Evolutionary conservation across 768 basidiomycete species (phyloP).

Genomic region (Russula dissimulans): DNA sequence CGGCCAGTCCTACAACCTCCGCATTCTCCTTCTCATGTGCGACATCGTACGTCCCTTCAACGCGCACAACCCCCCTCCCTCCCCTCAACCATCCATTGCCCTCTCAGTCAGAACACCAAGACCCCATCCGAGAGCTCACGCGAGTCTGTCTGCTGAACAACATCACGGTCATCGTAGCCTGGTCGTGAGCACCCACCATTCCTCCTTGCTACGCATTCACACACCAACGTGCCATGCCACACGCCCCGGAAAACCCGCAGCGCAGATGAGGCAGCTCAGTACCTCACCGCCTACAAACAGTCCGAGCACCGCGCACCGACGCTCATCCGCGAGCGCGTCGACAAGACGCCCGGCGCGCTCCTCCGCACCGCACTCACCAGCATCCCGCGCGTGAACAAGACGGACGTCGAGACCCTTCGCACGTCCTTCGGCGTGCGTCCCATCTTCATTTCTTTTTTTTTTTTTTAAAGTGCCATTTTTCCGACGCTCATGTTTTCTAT

Average conservation of each 20-base stretch:
- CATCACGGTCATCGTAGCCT: conserved; percentile 85
- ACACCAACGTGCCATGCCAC: not conserved
- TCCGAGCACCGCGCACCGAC: conserved; percentile 91
- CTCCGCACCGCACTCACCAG: conserved; percentile 76
- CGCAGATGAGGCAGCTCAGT: conserved; percentile 85
- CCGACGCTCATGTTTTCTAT: no score
- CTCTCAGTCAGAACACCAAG: conserved; percentile 82
- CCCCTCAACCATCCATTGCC: not conserved
- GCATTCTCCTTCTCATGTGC: conserved; percentile 82
- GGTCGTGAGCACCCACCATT: conserved; percentile 50
- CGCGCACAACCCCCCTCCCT: not conserved
- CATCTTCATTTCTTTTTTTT: not conserved
- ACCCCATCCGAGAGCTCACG: conserved; percentile 85
- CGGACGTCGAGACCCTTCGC: conserved; percentile 87
- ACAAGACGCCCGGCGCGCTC: conserved; percentile 79
- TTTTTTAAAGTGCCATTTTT: no score
- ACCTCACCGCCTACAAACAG: conserved; percentile 84
- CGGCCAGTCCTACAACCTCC: conserved; percentile 67
- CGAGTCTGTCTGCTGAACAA: conserved; percentile 91
- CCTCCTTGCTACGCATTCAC: not conserved
- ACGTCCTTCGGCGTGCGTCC: conserved; percentile 78
- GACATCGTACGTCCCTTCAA: conserved; percentile 63
- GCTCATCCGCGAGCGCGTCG: conserved; percentile 88
- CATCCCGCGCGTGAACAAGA: conserved; percentile 93
- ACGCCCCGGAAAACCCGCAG: conserved; percentile 30